These are phyloP conservation scores for Candida qinlingensis DNA, from an alignment of 805 yeast genomes.

Conservation along the genomic window DNA sequence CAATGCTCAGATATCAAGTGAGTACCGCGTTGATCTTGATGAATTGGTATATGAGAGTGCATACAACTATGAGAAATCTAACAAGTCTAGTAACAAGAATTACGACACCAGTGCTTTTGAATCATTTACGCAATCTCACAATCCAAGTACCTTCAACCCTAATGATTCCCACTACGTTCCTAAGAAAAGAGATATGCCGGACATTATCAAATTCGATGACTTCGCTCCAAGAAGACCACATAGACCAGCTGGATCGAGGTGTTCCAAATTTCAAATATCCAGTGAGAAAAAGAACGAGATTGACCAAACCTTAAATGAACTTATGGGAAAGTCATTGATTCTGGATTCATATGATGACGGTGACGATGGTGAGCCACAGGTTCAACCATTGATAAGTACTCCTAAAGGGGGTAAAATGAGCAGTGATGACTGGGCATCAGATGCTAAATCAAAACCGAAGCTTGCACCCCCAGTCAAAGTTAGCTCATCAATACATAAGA, in stretches of 20 bases:
- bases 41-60: conserved; percentile 54
- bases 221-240: conserved; percentile 8
- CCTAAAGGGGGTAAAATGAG: conserved; percentile 9
- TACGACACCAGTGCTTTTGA: background rate
- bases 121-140: background rate
- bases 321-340: conserved; percentile 12
- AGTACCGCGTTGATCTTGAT: conserved; percentile 37
- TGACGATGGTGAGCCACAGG: background rate
- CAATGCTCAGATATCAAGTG: conserved; percentile 33
- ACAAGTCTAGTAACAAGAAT: conserved; percentile 1
- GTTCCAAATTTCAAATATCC: conserved; percentile 18
- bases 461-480: conserved; percentile 3
- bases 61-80: conserved; percentile 48
- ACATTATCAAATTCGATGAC: conserved; percentile 24
- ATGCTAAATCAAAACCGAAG: conserved; percentile 9
- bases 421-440: conserved; percentile 5
- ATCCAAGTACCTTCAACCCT: background rate
- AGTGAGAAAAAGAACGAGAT: conserved; percentile 17
- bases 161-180: background rate
- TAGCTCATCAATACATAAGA: background rate
- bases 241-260: conserved; percentile 6
- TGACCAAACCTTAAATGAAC: conserved; percentile 12
- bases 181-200: conserved; percentile 14
- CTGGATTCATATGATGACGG: background rate
- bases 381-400: conserved; percentile 4